phyloP scores from a whole-genome alignment of 176 grass and related monocot species.

The Tillandsia fasciculata region DNA sequence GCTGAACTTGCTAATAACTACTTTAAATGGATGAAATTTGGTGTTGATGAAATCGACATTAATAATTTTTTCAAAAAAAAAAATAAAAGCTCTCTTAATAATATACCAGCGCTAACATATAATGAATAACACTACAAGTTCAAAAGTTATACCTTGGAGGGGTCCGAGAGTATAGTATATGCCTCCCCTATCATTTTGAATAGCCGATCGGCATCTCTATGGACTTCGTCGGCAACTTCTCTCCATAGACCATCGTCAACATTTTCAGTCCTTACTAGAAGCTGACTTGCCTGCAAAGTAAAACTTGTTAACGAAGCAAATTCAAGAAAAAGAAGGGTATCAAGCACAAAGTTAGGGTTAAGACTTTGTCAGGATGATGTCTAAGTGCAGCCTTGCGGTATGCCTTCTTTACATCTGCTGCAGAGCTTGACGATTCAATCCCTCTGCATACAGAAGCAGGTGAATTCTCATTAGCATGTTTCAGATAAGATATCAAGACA shows the following conservation, averaged over 20 bases:
- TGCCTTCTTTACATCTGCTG: conserved; percentile 65
- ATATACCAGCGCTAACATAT: conserved; percentile 5
- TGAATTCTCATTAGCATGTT: conserved; percentile 9
- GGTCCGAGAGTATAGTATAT: conserved; percentile 72
- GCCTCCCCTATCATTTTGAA: conserved; percentile 90
- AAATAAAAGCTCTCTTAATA: background rate
- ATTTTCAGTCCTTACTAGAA: conserved; percentile 71
- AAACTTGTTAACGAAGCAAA: conserved; percentile 25
- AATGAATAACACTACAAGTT: conserved; percentile 8
- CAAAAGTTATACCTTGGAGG: conserved; percentile 41
- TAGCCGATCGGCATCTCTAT: conserved; percentile 68
- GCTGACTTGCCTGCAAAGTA: conserved; percentile 48
- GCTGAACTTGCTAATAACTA: too few species aligned
- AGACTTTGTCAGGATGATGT: conserved; percentile 83
- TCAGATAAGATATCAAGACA: conserved; percentile 15
- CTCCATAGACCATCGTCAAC: conserved; percentile 37
- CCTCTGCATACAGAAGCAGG: conserved; percentile 43
- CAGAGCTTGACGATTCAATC: conserved; percentile 58
- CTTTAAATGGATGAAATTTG: background rate
- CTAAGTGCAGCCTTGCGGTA: conserved; percentile 80
- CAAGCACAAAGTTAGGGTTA: conserved; percentile 16
- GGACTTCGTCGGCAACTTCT: conserved; percentile 40
- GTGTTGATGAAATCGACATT: background rate
- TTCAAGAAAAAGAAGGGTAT: conserved; percentile 14
- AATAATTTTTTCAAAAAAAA: background rate